These are phyloP conservation scores for Zoysia pacifica DNA, from an alignment of 176 grass and related monocot species.

Conservation along the genomic window DNA sequence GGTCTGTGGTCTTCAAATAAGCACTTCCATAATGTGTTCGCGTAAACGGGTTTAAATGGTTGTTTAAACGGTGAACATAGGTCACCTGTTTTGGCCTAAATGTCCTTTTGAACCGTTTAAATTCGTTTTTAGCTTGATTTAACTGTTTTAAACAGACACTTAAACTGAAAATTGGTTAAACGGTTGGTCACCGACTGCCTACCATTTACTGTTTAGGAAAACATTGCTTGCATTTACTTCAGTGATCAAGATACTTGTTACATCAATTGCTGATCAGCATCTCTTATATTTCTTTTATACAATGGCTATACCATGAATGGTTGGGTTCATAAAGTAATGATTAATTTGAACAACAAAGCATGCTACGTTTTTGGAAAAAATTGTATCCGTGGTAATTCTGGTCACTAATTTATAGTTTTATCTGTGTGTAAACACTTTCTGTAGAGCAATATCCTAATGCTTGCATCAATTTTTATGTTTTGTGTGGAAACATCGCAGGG, in stretches of 20 bases:
- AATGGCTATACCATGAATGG: not conserved
- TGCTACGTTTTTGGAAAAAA: not conserved
- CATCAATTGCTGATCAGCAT: constrained; percentile 10
- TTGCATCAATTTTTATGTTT: constrained; percentile 12
- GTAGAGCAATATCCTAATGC: not conserved
- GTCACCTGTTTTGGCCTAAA: no score
- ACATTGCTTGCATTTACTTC: constrained; percentile 11
- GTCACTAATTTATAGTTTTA: not conserved
- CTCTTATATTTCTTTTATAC: constrained; percentile 24
- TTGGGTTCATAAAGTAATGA: constrained; percentile 1
- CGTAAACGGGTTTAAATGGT: no score
- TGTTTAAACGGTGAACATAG: no score
- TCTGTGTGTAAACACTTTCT: not conserved
- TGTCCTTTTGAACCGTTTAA: no score
- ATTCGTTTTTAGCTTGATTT: no score
- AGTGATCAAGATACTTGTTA: not conserved
- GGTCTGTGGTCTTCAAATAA: not conserved
- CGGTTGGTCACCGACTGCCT: no score
- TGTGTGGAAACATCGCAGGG: not conserved
- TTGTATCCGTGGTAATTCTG: not conserved
- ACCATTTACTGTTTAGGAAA: no score
- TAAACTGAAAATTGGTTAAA: no score
- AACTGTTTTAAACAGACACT: no score
- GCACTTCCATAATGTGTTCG: no score
- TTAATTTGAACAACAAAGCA: no score